Percentiles rank a stretch among this genome's conserved stretches.
Evolutionary conservation across 257 asterid species (phyloP).

Genomic region (Verbena officinalis): DNA sequence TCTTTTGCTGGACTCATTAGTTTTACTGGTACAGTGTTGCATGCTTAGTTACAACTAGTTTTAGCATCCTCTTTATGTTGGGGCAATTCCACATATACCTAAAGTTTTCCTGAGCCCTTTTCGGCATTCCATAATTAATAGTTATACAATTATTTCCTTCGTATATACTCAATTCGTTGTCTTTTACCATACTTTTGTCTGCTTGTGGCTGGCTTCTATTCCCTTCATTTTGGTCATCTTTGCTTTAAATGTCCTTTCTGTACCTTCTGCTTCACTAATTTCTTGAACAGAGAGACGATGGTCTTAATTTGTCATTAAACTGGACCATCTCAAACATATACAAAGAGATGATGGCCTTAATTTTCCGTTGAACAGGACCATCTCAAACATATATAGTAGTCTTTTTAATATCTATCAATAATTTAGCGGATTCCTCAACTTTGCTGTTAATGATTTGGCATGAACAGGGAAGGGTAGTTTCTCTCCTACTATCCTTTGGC

Average conservation of each 20-base stretch:
- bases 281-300: not conserved
- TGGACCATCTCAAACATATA: not conserved
- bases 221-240: constrained; percentile 10
- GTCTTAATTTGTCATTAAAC: constrained; percentile 5
- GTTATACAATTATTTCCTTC: constrained; percentile 1
- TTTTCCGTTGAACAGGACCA: constrained; percentile 9
- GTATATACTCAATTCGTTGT: constrained; percentile 1
- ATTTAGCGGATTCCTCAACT: constrained; percentile 10
- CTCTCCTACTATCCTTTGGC: constrained; percentile 13
- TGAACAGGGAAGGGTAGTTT: constrained; percentile 15
- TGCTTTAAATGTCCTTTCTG: constrained; percentile 4
- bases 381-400: not conserved
- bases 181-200: not conserved
- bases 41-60: not conserved
- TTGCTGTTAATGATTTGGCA: constrained; percentile 10
- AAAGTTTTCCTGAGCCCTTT: constrained; percentile 1
- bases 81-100: constrained; percentile 7
- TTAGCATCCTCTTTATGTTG: constrained; percentile 9
- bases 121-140: constrained; percentile 10
- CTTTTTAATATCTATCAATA: not conserved
- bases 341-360: not conserved
- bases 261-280: constrained; percentile 24
- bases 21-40: constrained; percentile 15
- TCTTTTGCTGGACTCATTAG: constrained; percentile 24
- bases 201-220: not conserved